phyloP scores from a whole-genome alignment of 768 basidiomycete species.

The Collybiopsis confluens region DNA sequence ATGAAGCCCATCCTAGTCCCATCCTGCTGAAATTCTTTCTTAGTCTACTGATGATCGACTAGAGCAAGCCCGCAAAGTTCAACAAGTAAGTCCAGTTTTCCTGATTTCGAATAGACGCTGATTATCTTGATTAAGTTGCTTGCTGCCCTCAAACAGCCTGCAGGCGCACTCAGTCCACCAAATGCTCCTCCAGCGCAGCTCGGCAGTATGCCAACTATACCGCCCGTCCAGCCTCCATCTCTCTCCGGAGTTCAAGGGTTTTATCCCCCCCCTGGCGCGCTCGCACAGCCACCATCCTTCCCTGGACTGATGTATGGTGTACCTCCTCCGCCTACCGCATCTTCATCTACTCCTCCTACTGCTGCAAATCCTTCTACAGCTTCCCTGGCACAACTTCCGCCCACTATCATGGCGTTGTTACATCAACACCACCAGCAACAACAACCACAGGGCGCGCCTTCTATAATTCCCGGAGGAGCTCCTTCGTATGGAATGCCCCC shows the following conservation, averaged over 20 bases:
- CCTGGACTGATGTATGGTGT: constrained; percentile 26
- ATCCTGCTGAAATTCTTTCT: background rate
- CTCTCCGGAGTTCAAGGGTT: constrained; percentile 22
- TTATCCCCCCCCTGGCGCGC: constrained; percentile 27
- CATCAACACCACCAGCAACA: constrained; percentile 39
- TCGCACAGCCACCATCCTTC: constrained; percentile 23
- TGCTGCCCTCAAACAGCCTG: constrained; percentile 76
- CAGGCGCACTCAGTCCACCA: constrained; percentile 33
- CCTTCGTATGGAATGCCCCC: constrained; percentile 36
- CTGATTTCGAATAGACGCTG: background rate
- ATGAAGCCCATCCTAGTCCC: background rate
- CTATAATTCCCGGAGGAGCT: constrained; percentile 24
- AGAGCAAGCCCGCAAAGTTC: constrained; percentile 84
- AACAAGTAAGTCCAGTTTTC: constrained; percentile 45
- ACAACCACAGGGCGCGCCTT: constrained; percentile 43
- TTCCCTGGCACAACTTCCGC: constrained; percentile 46
- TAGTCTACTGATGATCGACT: constrained; percentile 71
- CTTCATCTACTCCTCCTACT: constrained; percentile 21
- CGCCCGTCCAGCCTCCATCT: constrained; percentile 20
- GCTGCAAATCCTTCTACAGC: constrained; percentile 27
- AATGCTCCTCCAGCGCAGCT: constrained; percentile 15
- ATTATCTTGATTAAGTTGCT: constrained; percentile 39
- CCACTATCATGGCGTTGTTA: constrained; percentile 69
- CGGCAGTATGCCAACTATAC: constrained; percentile 27
- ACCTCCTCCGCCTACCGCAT: constrained; percentile 15